Percentiles rank a stretch among this genome's conserved stretches.
Evolutionary conservation across 2,329 filamentous ascomycete genomes (phyloP).

Genomic region (Truncatella angustata): DNA sequence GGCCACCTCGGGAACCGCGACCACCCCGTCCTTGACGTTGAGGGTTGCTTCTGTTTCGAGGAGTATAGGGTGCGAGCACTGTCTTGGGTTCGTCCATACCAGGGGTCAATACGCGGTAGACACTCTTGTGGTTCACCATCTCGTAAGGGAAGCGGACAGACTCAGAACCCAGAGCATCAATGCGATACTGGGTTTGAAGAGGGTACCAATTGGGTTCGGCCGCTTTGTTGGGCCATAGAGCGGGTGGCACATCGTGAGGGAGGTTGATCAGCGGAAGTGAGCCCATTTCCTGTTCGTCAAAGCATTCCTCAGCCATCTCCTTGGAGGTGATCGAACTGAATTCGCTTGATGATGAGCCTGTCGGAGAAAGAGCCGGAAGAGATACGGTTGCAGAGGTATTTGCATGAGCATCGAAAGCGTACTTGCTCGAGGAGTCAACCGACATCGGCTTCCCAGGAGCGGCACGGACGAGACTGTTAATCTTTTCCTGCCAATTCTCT

Average conservation of each 20-base stretch:
- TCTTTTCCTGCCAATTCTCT: conserved; percentile 73
- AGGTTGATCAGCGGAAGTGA: conserved; percentile 70
- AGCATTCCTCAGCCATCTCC: conserved; percentile 75
- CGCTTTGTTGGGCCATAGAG: conserved; percentile 56
- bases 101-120: conserved; percentile 41
- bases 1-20: conserved; percentile 15
- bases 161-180: conserved; percentile 47
- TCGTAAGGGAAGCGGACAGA: conserved; percentile 38
- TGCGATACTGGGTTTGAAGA: conserved; percentile 49
- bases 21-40: conserved; percentile 16
- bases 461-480: conserved; percentile 73
- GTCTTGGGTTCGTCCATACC: conserved; percentile 41
- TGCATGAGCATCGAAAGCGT: conserved; percentile 52
- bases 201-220: conserved; percentile 53
- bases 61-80: conserved; percentile 21
- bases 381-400: conserved; percentile 66
- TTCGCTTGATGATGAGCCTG: conserved; percentile 30
- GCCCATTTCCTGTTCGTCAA: conserved; percentile 78
- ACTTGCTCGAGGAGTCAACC: conserved; percentile 67
- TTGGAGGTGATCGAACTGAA: conserved; percentile 55
- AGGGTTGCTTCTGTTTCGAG: conserved; percentile 21
- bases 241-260: conserved; percentile 60
- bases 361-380: conserved; percentile 48
- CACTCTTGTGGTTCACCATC: conserved; percentile 35
- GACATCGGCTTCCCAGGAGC: conserved; percentile 54